phyloP scores from a whole-genome alignment of 345 rosid genomes.

The Brassica incana region DNA sequence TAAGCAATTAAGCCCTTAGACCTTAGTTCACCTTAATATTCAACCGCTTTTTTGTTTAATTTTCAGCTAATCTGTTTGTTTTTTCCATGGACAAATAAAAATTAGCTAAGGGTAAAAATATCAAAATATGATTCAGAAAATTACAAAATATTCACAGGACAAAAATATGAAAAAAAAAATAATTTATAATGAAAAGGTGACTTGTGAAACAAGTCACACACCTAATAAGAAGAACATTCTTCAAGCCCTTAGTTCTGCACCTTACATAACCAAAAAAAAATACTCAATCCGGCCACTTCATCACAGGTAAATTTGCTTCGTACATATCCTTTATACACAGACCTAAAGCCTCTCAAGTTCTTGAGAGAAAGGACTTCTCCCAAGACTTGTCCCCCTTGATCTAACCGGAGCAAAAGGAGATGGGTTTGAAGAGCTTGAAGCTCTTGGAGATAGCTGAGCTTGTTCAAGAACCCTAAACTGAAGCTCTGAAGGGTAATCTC shows the following conservation, averaged over 20 bases:
- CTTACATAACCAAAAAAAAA: constrained; percentile 17
- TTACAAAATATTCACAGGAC: neutral
- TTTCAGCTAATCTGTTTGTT: too few species aligned
- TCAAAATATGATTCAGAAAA: neutral
- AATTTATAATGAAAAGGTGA: neutral
- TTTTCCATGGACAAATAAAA: neutral
- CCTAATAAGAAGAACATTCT: neutral
- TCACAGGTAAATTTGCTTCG: constrained; percentile 9
- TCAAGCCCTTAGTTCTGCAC: constrained; percentile 4
- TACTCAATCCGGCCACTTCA: constrained; percentile 16
- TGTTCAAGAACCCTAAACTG: constrained; percentile 68
- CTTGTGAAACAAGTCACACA: constrained; percentile 10
- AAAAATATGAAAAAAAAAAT: neutral
- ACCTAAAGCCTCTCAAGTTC: constrained; percentile 34
- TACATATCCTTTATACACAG: neutral
- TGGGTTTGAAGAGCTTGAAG: constrained; percentile 29
- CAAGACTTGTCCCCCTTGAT: constrained; percentile 38
- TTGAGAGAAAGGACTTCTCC: constrained; percentile 40
- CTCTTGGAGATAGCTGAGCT: constrained; percentile 71
- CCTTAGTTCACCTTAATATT: too few species aligned
- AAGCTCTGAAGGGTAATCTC: constrained; percentile 89
- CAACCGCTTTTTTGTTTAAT: too few species aligned
- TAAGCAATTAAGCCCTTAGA: too few species aligned
- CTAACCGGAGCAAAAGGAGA: constrained; percentile 36
- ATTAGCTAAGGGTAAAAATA: neutral